Base-by-base conservation (phyloP, 192 early-diverging fungal species). In the Entophlyctis helioformis region DNA sequence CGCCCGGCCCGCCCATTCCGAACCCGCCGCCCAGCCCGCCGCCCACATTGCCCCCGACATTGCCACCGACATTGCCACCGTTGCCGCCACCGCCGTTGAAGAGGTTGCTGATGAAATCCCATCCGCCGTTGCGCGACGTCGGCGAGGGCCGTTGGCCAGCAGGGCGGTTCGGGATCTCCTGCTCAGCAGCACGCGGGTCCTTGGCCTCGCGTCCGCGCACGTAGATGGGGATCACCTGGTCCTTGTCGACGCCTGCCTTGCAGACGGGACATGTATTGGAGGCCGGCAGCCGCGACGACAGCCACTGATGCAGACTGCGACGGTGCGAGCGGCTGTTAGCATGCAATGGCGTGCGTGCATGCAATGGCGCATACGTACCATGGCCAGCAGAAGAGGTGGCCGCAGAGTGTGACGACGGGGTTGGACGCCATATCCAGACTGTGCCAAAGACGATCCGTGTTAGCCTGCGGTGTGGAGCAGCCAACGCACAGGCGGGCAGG, bases 341-440 rank as follows among this genome's bases (percentile, higher is more conserved):
- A 41, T 19, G 22, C 22, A 26, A 15, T 19, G 24, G 20, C 39
- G 23, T 12, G 8, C 23, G 1, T 10, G 15, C 3, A 15, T 41
- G 24, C 21, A 6, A 10, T 21, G 8, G 6, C 12, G 8, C 21
- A 11, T 1, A 28, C 4, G 15, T 23, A 13, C 29, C 67, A 70
- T 24, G 55, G 51, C 63, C 61, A 71, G 44, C 69, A 71, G 48
- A 55, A 71, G 1, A 71, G 47, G 39, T 71, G 69, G n/a, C 69
- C 69, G 44, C 69, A 71, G 9, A 71, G 43, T 1, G 69, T 71
- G 3, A 71, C 55, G 15, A 71, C 54, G 1, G 69, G 60, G 38
- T 60, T 52, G 4, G 60, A 63, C 18, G 68, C 68, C 39, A 46
- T 66, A 24, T 71, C 68, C 13, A 71, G 50, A 37, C 67, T 62